Conservation (phyloP, 2,329 filamentous ascomycete genomes). For the Colletotrichum lupini region DNA sequence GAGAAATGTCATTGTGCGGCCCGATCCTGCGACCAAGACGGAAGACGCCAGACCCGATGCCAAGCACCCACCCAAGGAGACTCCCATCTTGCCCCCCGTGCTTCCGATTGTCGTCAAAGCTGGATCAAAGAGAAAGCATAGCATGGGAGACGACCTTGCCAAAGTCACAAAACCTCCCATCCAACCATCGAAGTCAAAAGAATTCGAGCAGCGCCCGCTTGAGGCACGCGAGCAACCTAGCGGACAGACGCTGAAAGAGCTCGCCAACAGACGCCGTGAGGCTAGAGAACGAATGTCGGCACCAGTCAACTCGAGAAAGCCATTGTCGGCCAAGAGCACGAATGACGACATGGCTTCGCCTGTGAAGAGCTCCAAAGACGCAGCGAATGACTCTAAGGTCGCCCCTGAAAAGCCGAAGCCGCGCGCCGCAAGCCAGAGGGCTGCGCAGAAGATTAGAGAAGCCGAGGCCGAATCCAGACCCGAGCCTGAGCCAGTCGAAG, state of each 20-base stretch:
- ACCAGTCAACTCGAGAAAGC: constrained; percentile 52
- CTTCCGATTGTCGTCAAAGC: constrained; percentile 48
- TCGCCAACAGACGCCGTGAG: constrained; percentile 56
- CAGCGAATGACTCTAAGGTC: constrained; percentile 36
- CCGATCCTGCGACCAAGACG: constrained; percentile 5
- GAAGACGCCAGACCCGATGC: constrained; percentile 14
- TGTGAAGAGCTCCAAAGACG: constrained; percentile 57
- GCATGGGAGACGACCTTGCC: constrained; percentile 62
- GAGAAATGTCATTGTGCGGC: constrained; percentile 20
- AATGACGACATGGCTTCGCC: constrained; percentile 70
- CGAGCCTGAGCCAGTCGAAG: neutral
- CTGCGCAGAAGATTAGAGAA: constrained; percentile 46
- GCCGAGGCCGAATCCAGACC: constrained; percentile 3
- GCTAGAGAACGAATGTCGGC: constrained; percentile 45
- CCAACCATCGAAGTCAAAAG: constrained; percentile 43
- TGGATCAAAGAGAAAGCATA: constrained; percentile 69
- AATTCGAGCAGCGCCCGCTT: constrained; percentile 38
- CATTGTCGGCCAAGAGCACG: constrained; percentile 67
- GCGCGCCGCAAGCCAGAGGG: constrained; percentile 36
- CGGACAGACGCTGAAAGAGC: constrained; percentile 59
- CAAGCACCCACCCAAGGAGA: constrained; percentile 3
- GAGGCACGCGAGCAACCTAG: constrained; percentile 43
- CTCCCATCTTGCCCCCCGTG: constrained; percentile 1
- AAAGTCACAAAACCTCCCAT: constrained; percentile 37
- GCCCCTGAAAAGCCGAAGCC: constrained; percentile 44